phyloP scores from a whole-genome alignment of 106 monocot genomes.

The Dendrobium nobile region DNA sequence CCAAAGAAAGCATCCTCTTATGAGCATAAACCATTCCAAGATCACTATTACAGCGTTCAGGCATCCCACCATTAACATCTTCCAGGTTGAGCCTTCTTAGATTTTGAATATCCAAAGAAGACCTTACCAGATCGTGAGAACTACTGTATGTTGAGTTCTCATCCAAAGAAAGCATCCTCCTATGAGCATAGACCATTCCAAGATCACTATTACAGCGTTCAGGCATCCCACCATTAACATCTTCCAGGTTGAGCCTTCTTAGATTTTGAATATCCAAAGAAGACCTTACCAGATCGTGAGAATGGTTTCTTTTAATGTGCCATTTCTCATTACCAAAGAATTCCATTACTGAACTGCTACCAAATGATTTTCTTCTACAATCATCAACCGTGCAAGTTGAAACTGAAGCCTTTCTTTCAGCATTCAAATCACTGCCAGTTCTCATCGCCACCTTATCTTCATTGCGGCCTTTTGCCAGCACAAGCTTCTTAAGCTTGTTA shows the following conservation, averaged over 20 bases:
- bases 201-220: constrained; percentile 39
- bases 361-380: constrained; percentile 38
- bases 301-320: background rate
- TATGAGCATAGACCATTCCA: constrained; percentile 3
- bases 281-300: background rate
- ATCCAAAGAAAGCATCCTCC: constrained; percentile 7
- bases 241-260: constrained; percentile 8
- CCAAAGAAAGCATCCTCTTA: constrained; percentile 11
- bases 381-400: constrained; percentile 7
- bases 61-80: background rate
- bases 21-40: constrained; percentile 6
- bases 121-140: background rate
- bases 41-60: constrained; percentile 34
- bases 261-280: constrained; percentile 7
- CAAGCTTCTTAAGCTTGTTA: constrained; percentile 58
- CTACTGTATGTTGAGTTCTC: background rate
- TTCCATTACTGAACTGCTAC: constrained; percentile 11
- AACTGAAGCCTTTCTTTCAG: constrained; percentile 27
- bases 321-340: background rate
- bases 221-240: background rate
- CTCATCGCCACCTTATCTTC: too few species aligned
- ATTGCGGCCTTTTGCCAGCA: constrained; percentile 33
- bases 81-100: constrained; percentile 7
- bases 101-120: constrained; percentile 7
- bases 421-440: background rate